These are phyloP conservation scores for Zygotorulaspora mrakii DNA, from an alignment of 1,139 yeast genomes.

Conservation along the genomic window DNA sequence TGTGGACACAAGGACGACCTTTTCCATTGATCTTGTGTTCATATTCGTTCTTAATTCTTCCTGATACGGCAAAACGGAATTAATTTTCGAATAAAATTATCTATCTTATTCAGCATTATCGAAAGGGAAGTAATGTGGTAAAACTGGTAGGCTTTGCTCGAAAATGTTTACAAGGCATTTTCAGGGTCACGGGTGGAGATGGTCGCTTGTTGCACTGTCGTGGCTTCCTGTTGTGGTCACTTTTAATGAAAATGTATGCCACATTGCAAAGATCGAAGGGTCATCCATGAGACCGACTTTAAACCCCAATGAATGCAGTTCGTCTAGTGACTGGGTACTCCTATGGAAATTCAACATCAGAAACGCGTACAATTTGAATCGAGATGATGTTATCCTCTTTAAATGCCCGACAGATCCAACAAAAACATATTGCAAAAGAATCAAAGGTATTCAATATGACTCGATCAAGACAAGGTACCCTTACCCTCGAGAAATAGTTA, in stretches of 20 bases:
- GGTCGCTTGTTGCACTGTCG: conserved; percentile 36
- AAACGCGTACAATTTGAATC: conserved; percentile 44
- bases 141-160: neutral
- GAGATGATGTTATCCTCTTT: conserved; percentile 74
- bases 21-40: no score
- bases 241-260: conserved; percentile 65
- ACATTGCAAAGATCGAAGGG: conserved; percentile 76
- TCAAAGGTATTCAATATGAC: conserved; percentile 74
- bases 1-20: no score
- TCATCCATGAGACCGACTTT: conserved; percentile 86
- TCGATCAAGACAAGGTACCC: conserved; percentile 55
- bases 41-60: no score
- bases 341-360: conserved; percentile 62
- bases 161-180: conserved; percentile 1
- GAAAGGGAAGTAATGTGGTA: neutral
- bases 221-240: conserved; percentile 84
- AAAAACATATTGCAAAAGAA: conserved; percentile 67
- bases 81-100: no score
- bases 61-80: no score
- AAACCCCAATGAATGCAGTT: conserved; percentile 59
- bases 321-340: conserved; percentile 57
- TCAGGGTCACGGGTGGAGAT: conserved; percentile 9
- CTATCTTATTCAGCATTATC: no score
- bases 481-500: conserved; percentile 60
- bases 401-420: conserved; percentile 78